Evolutionary conservation across 2,329 filamentous ascomycete species (phyloP), one percentile per base, ranked within the genome.

Genomic region (Aspergillus melleus): DNA sequence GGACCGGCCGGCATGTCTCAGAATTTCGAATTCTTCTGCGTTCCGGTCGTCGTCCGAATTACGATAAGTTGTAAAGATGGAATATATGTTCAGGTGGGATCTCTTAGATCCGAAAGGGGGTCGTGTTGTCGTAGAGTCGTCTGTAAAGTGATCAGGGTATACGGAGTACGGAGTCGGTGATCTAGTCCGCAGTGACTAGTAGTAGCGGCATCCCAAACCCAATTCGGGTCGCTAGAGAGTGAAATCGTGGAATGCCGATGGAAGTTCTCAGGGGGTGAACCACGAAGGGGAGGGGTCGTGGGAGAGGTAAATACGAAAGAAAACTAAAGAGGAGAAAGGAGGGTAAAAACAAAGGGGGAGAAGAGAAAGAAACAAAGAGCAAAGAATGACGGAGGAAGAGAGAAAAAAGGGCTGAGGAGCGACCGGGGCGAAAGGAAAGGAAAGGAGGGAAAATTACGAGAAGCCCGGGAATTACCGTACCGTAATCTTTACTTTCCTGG

Each of bases 121-220:
- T 63, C 63, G 63, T 60, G 36, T 55, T 55, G 60, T 64, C 58
- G 57, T 61, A 39, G 47, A 58, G 56, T 63, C 62, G 52, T 63
- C 24, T 10, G 16, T 30, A n/a, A 9, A 26, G 49, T 30, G 24
- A 4, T 51, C 9, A 16, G 8, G n/a, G 36, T n/a, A 53, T 39
- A 24, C 39, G 32, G 52, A n/a, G 26, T 53, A 22, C 36, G 42
- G 44, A 16, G 16, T 24, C 24, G 6, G 22, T 14, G 14, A 14
- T 29, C 30, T 22, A 42, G 36, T 16, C 36, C 36, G 36, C 12
- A 36, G 32, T 12, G 4, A 14, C 11, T 36, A 36, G 11, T 36
- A 36, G 32, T 36, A 36, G 42, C 42, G 16, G 42, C 42, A n/a
- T 47, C 22, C 44, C 42, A 29, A 47, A 47, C 44, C 19, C 19